Evolutionary conservation across 2,329 filamentous ascomycete species (phyloP), one percentile per base, ranked within the genome.

Genomic region (Alternaria ventricosa): DNA sequence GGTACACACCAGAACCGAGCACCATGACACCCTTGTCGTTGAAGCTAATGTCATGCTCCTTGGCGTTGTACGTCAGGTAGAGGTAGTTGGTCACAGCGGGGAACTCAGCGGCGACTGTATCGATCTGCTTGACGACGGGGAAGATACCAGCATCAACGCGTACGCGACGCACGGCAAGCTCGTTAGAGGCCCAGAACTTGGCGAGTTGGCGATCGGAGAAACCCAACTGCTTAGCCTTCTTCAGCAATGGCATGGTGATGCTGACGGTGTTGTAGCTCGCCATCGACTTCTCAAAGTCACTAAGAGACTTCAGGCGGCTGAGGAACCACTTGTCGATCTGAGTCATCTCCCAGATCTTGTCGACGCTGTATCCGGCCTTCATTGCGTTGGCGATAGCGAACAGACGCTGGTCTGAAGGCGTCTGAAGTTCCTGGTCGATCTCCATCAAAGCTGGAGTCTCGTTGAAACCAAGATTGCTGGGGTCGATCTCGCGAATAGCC

Each of bases 301-400:
- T 97, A 10, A 99, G 85, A 27, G 91, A 90, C 88, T 97, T 97
- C 61, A 99, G 89, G 80, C 93, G 94, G 82, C 88, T 90, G 70
- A 99, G 84, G 86, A 98, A 99, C 96, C 96, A 99, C 82, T 96
- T 97, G 84, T 98, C 96, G 74, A 99, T 99, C 84, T 95, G 94
- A 76, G 96, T 99, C 84, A 98, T 87, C 80, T 97, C 92, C 94
- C 94, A 97, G 78, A 99, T 97, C 83, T 97, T 96, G 77, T 98
- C 92, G 36, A 98, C 94, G 5, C 89, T 91, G 83, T 98, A 99
- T 30, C 95, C 96, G 61, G 91, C 86, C 78, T 94, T 89, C 95
- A 99, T 98, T 45, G 96, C 96, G 75, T 99, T 98, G 71, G 96
- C 96, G 74, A 99, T 96, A 62, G 96, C 96, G 76, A 99, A 98